Evolutionary conservation across 306 rosid genomes (phyloP), one percentile per base, ranked within the genome.

Genomic region (Vigna nakashimae): DNA sequence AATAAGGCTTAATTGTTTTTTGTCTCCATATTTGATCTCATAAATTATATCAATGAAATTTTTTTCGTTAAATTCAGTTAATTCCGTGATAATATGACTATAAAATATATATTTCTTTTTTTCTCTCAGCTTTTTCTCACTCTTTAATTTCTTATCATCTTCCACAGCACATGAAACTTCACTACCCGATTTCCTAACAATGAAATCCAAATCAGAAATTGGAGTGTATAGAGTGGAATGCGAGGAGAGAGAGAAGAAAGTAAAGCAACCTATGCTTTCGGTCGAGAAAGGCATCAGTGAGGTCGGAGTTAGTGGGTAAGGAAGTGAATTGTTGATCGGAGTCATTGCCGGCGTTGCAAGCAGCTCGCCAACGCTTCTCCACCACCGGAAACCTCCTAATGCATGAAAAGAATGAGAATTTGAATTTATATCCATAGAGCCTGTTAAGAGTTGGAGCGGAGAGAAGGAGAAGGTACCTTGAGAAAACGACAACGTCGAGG

Each of bases 341-440:
- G 8, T 80, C 86, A 38, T 79, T 71, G 71, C 79, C 82, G 51
- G 56, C 26, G 79, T 75, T 82, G 82, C 88, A 92, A 79, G 89
- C 82, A 65, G 78, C 81, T 78, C 89, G 89, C 99, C 99, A 95
- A 78, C 93, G 92, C 84, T 87, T 92, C 87, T 91, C 98, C 13
- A 92, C 98, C 48, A 92, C 96, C 56, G 98, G 97, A 70, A 95
- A 95, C 83, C 87, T 86, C 98, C 98, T 94, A 66, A 64, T 5
- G 55, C n/a, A 73, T 6, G 2, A 42, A 40, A 14, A 12, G 7
- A 62, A 74, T n/a, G 13, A 43, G 1, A 50, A 71, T 32, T 71
- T 43, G 14, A 56, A 80, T 73, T 22, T 16, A 73, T 13, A 26
- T 17, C 43, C 14, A 62, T 50, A 68, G 70, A 68, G 17, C 4